phyloP scores from a whole-genome alignment of 148 eudicot species.

The Camellia granthamiana region DNA sequence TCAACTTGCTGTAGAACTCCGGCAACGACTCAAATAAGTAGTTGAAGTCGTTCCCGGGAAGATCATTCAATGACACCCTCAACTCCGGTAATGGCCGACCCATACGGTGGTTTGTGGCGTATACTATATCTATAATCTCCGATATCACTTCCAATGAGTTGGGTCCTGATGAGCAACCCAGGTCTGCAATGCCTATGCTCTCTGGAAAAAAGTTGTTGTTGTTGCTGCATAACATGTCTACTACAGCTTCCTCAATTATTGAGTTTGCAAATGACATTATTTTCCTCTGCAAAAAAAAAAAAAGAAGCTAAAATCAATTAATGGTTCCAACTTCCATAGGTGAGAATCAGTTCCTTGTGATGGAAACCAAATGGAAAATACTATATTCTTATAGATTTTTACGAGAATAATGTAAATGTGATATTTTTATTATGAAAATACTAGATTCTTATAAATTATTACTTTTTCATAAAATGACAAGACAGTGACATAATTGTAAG shows the following conservation, averaged over 20 bases:
- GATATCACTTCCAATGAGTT: constrained; percentile 37
- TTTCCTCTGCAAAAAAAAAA: constrained; percentile 28
- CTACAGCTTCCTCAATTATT: constrained; percentile 40
- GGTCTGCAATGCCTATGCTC: constrained; percentile 54
- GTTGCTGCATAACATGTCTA: constrained; percentile 20
- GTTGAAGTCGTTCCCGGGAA: constrained; percentile 74
- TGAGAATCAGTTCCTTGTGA: background rate
- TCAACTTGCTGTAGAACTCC: constrained; percentile 24
- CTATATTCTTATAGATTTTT: background rate
- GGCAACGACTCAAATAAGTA: constrained; percentile 35
- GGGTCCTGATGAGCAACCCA: constrained; percentile 73
- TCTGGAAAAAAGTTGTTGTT: background rate
- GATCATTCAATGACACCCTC: constrained; percentile 57
- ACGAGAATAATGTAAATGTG: no score
- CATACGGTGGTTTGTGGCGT: background rate
- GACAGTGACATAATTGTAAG: no score
- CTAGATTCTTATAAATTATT: no score
- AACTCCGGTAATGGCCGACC: constrained; percentile 32
- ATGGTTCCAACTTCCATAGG: no score
- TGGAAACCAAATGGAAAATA: background rate
- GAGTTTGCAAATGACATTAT: constrained; percentile 42
- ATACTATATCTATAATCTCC: constrained; percentile 28
- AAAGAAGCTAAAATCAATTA: background rate
- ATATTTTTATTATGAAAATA: no score
- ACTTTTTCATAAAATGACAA: no score